Percentiles rank a stretch among this genome's conserved stretches.
These are phyloP conservation scores for Geosmithia putterillii DNA, from an alignment of 2,329 filamentous ascomycete species.

Conservation along the genomic window DNA sequence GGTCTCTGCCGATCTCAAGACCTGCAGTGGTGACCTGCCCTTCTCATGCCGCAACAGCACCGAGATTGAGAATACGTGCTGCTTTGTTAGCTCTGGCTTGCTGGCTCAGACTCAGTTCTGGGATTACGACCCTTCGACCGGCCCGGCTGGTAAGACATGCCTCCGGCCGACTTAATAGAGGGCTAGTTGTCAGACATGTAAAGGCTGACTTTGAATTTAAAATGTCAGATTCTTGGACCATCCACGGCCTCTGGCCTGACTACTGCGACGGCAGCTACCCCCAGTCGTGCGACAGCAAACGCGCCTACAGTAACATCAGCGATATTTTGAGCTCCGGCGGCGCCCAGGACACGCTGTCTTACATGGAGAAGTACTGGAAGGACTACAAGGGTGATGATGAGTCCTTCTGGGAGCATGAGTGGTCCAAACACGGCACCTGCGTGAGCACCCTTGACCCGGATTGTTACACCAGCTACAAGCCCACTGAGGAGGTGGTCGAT, in stretches of 20 bases:
- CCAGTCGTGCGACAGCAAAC: constrained; percentile 47
- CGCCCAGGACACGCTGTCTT: constrained; percentile 43
- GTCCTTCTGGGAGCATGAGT: constrained; percentile 63
- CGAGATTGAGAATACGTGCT: constrained; percentile 52
- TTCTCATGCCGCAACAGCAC: constrained; percentile 55
- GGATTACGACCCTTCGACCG: constrained; percentile 53
- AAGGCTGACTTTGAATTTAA: neutral
- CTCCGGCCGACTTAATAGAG: neutral
- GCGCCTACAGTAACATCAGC: constrained; percentile 54
- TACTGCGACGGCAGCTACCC: constrained; percentile 61
- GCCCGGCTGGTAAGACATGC: constrained; percentile 30
- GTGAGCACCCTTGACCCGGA: constrained; percentile 53
- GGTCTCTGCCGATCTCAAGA: constrained; percentile 5
- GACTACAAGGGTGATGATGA: constrained; percentile 52
- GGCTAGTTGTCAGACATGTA: neutral
- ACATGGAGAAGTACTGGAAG: constrained; percentile 64
- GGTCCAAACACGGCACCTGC: constrained; percentile 64
- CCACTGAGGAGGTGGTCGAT: constrained; percentile 53
- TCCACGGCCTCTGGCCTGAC: constrained; percentile 58
- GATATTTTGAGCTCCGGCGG: constrained; percentile 42
- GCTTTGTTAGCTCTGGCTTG: constrained; percentile 60
- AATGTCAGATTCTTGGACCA: constrained; percentile 53
- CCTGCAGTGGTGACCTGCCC: constrained; percentile 21
- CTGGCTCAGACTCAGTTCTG: constrained; percentile 68
- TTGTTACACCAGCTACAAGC: constrained; percentile 51